Conservation (phyloP, 2,329 filamentous ascomycete species). For the Ophiobolus disseminans region DNA sequence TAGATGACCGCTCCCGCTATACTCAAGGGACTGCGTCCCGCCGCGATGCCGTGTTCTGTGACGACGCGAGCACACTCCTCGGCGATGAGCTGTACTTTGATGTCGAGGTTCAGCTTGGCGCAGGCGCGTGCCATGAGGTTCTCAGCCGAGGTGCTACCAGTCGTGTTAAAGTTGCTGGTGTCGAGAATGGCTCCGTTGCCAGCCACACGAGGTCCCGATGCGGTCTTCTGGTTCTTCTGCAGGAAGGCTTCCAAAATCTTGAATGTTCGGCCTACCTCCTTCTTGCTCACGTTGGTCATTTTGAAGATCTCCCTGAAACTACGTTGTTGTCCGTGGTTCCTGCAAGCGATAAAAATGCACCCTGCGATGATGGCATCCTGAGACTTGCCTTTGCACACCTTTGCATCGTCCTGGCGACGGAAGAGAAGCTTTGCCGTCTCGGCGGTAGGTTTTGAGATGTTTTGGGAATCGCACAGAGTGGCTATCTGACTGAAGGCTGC, state of each 20-base stretch:
- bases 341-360: slow-evolving; percentile 97
- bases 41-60: slow-evolving; percentile 77
- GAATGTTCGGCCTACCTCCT: slow-evolving; percentile 96
- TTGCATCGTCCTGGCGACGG: slow-evolving; percentile 92
- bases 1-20: slow-evolving; percentile 96
- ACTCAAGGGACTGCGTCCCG: slow-evolving; percentile 90
- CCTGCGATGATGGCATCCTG: slow-evolving; percentile 93
- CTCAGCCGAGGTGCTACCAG: slow-evolving; percentile 74
- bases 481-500: slow-evolving; percentile 89
- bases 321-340: slow-evolving; percentile 83
- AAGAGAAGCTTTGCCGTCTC: slow-evolving; percentile 94
- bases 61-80: slow-evolving; percentile 80
- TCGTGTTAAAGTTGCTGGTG: slow-evolving; percentile 66
- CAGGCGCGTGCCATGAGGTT: slow-evolving; percentile 91
- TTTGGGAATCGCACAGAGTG: slow-evolving; percentile 72
- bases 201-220: slow-evolving; percentile 28
- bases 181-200: slow-evolving; percentile 53
- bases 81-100: slow-evolving; percentile 79
- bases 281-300: slow-evolving; percentile 92
- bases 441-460: slow-evolving; percentile 78
- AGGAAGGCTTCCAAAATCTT: slow-evolving; percentile 90
- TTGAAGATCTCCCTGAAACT: slow-evolving; percentile 95
- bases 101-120: slow-evolving; percentile 77
- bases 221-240: slow-evolving; percentile 63
- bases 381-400: slow-evolving; percentile 93